These are phyloP conservation scores for Penicillium herquei DNA, from an alignment of 495 filamentous ascomycete genomes.

Conservation along the genomic window DNA sequence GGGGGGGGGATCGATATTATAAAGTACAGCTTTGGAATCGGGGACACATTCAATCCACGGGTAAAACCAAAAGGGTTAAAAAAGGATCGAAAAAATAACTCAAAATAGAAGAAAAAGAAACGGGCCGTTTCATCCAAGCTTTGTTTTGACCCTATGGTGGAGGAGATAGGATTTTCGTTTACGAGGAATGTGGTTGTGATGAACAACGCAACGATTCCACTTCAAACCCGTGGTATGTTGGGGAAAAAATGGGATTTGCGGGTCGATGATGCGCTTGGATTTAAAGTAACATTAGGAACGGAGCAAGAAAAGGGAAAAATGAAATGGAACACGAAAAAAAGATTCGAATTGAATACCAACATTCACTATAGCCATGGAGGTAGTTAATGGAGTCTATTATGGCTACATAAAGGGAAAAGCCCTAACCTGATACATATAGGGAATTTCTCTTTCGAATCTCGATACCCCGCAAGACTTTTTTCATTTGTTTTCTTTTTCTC, in stretches of 20 bases:
- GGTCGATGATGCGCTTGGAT: constrained; percentile 20
- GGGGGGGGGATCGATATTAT: constrained; percentile 19
- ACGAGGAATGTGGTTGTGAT: constrained; percentile 28
- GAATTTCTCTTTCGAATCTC: too few relatives aligned
- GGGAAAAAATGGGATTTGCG: constrained; percentile 8
- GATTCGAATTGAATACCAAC: too few relatives aligned
- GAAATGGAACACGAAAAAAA: too few relatives aligned
- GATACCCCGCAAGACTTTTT: too few relatives aligned
- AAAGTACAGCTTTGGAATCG: constrained; percentile 17
- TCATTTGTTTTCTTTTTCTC: not conserved
- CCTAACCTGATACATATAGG: too few relatives aligned
- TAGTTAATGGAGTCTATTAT: too few relatives aligned
- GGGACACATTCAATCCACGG: not conserved
- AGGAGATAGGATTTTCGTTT: constrained; percentile 1
- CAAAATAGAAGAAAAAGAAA: constrained; percentile 6
- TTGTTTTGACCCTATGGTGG: constrained; percentile 40
- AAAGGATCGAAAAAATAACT: constrained; percentile 8
- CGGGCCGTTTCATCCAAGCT: constrained; percentile 14
- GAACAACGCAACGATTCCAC: constrained; percentile 8
- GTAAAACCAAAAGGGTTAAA: not conserved
- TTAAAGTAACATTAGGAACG: constrained; percentile 10
- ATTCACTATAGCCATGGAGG: too few relatives aligned
- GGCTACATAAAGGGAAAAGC: too few relatives aligned
- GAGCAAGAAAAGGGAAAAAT: not conserved
- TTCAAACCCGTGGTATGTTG: constrained; percentile 13